phyloP scores from a whole-genome alignment of 306 rosid species.

The Cicer pinnatifidum region DNA sequence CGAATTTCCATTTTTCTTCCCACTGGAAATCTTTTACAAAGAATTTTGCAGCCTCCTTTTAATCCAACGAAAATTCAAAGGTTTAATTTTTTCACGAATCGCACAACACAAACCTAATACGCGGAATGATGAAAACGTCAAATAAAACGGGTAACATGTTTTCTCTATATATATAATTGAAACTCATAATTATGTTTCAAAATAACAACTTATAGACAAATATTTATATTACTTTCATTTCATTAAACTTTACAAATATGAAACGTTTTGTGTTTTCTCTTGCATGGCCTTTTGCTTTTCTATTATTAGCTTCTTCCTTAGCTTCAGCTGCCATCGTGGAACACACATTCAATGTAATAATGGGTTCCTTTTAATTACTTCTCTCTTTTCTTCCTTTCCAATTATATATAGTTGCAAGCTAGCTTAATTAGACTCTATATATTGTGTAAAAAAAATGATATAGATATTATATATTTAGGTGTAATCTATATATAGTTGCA shows the following conservation, averaged over 20 bases:
- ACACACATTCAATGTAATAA: slow-evolving; percentile 50
- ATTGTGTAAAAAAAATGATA: neutral
- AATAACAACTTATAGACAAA: neutral
- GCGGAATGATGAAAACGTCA: slow-evolving; percentile 40
- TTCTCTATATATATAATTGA: slow-evolving; percentile 24
- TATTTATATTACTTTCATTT: neutral
- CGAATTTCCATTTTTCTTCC: neutral
- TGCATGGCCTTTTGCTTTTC: slow-evolving; percentile 46
- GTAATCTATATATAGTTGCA: no score
- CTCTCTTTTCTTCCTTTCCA: neutral
- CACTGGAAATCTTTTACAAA: slow-evolving; percentile 10
- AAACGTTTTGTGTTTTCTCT: slow-evolving; percentile 35
- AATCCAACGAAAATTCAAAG: slow-evolving; percentile 45
- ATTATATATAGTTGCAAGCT: neutral
- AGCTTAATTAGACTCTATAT: neutral
- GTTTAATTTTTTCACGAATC: neutral
- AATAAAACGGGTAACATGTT: neutral
- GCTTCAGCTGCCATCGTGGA: slow-evolving; percentile 45
- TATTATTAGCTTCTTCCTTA: slow-evolving; percentile 38
- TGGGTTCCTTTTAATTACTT: neutral
- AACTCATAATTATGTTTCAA: neutral
- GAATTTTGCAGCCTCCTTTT: slow-evolving; percentile 1
- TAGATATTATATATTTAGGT: neutral
- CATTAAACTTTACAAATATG: slow-evolving; percentile 35
- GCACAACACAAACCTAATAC: slow-evolving; percentile 28